phyloP scores from a whole-genome alignment of 2,329 filamentous ascomycete genomes.

The Penicillium oxalicum region DNA sequence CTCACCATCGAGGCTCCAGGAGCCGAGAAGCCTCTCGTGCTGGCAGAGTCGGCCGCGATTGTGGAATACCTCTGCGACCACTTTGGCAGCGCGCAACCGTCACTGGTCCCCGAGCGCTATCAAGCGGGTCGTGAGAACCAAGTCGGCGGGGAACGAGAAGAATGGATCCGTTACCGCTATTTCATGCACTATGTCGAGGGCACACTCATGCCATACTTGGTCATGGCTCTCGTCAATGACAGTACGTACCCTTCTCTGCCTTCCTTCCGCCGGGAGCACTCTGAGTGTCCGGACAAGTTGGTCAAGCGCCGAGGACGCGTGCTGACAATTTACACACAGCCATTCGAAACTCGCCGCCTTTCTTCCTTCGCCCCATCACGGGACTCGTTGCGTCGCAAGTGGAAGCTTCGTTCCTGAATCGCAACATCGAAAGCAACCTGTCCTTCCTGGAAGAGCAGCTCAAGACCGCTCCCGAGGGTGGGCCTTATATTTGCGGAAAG shows the following conservation, averaged over 20 bases:
- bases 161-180: slow-evolving; percentile 58
- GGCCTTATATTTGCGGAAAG: slow-evolving; percentile 39
- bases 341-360: slow-evolving; percentile 42
- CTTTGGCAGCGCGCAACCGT: slow-evolving; percentile 41
- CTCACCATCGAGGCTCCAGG: slow-evolving; percentile 55
- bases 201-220: slow-evolving; percentile 66
- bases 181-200: slow-evolving; percentile 83
- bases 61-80: slow-evolving; percentile 73
- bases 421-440: slow-evolving; percentile 39
- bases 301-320: not conserved
- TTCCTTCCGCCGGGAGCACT: too few relatives aligned
- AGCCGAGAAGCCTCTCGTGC: slow-evolving; percentile 48
- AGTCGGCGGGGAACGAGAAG: slow-evolving; percentile 54
- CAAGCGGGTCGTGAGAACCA: slow-evolving; percentile 47
- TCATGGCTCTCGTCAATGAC: slow-evolving; percentile 58
- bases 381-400: slow-evolving; percentile 46
- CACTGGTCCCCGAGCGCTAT: slow-evolving; percentile 49
- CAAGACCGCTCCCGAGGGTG: slow-evolving; percentile 36
- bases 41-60: slow-evolving; percentile 79
- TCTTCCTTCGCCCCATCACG: slow-evolving; percentile 64
- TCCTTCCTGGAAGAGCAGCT: slow-evolving; percentile 43
- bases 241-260: slow-evolving; percentile 36
- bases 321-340: slow-evolving; percentile 8
- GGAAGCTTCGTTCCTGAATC: slow-evolving; percentile 35
- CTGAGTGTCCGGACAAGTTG: too few relatives aligned